Conservation (phyloP, 1,284 basidiomycete genomes). For the Apiotrichum gracile region DNA sequence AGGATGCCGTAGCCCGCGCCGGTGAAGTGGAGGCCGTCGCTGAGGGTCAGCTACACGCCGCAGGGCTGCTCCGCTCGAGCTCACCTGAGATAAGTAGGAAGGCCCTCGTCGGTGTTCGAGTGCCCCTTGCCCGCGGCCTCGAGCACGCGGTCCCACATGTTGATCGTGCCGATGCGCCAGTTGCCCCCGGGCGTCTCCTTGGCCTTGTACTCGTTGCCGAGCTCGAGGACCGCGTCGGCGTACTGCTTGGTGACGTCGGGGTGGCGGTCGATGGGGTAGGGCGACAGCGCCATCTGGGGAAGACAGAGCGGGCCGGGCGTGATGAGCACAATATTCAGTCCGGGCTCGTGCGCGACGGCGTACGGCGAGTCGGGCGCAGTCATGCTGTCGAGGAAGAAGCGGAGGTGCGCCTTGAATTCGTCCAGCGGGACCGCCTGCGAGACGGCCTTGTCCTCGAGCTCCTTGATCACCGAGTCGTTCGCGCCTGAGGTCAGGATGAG, state of each 20-base stretch:
- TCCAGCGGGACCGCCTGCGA: conserved; percentile 20
- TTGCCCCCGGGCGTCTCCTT: conserved; percentile 5
- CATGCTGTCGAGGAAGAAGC: conserved; percentile 19
- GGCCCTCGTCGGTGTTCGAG: conserved; percentile 34
- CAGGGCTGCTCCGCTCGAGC: neutral
- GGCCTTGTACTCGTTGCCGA: conserved; percentile 52
- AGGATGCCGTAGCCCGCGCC: conserved; percentile 64
- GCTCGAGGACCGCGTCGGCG: conserved; percentile 60
- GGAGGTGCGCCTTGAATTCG: conserved; percentile 22
- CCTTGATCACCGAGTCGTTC: conserved; percentile 20
- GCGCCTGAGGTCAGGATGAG: conserved; percentile 15
- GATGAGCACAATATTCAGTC: conserved; percentile 59
- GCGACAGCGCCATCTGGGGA: conserved; percentile 37
- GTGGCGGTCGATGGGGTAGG: conserved; percentile 48
- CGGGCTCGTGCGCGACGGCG: conserved; percentile 17
- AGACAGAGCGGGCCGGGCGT: conserved; percentile 75
- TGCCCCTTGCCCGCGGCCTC: conserved; percentile 52
- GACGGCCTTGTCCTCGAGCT: neutral
- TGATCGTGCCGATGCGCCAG: conserved; percentile 55
- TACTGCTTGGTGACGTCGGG: conserved; percentile 56
- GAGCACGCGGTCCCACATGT: conserved; percentile 63
- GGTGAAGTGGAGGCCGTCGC: conserved; percentile 73
- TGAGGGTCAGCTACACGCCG: conserved; percentile 9
- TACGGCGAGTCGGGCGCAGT: conserved; percentile 17
- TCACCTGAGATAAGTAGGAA: conserved; percentile 32